Evolutionary conservation across 495 filamentous ascomycete genomes (phyloP), one percentile per base, ranked within the genome.

Genomic region (Talaromyces proteolyticus): DNA sequence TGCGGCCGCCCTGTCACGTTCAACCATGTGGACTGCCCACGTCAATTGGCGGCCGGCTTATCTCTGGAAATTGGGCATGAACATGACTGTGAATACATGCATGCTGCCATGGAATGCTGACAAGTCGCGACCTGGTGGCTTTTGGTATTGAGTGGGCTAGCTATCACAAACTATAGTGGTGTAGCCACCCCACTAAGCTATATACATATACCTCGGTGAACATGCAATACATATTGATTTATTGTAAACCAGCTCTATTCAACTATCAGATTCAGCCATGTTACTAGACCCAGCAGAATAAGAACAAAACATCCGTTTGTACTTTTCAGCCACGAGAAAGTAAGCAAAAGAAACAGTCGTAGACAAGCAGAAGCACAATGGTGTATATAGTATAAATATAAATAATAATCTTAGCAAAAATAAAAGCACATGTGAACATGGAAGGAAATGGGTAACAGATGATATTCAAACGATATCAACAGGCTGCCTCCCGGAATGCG

Each of bases 401-500:
- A 18, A 14, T 23, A 42, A 22, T 44, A 25, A 6, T 24, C 1
- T 45, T 45, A 16, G 23, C 43, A 25, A n/a, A 45, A 29, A 18
- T 12, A 21, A 19, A 19, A 19, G 18, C 23, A 25, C 21, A 26
- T 23, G 24, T 25, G 8, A 18, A 17, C 24, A 16, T 24, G 4
- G 18, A 16, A 45, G 18, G 22, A 3, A 44, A 44, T 21, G 24
- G 23, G 26, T 25, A 44, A 18, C 18, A 11, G 14, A 17, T 29
- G n/a, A 29, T 4, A 45, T 24, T 17, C 43, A 16, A 25, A 25
- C 16, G 23, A 29, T 25, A 10, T 8, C 18, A 26, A 18, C 16
- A 43, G 26, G 4, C 16, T 45, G 43, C 43, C 43, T 45, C 22
- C 43, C 23, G 23, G 43, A 25, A 45, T 45, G 43, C 43, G 16